Percentiles rank a stretch among this genome's conserved stretches.
These are phyloP conservation scores for Eleusine coracana DNA, from an alignment of 176 grass and related monocot species.

Conservation along the genomic window DNA sequence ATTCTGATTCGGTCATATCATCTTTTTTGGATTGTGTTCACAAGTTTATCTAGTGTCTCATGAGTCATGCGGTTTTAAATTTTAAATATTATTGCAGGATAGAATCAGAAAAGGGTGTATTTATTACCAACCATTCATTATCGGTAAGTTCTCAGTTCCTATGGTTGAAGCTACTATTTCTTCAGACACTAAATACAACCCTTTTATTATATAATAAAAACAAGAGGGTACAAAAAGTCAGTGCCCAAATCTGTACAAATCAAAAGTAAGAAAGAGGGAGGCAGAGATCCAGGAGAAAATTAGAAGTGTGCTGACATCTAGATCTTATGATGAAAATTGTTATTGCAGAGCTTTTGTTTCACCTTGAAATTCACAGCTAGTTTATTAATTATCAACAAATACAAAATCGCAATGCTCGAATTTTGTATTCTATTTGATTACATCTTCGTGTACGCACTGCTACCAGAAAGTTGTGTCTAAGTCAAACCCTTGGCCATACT, in stretches of 20 bases:
- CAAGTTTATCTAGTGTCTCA: constrained; percentile 25
- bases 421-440: constrained; percentile 25
- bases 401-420: not conserved
- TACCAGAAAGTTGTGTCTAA: constrained; percentile 19
- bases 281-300: not conserved
- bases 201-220: not conserved
- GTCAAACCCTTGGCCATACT: not conserved
- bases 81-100: constrained; percentile 57
- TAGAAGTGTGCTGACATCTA: not conserved
- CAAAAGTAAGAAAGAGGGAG: not conserved
- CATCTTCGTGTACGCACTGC: constrained; percentile 5
- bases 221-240: not conserved
- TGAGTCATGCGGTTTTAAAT: constrained; percentile 21
- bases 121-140: constrained; percentile 86
- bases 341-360: constrained; percentile 6
- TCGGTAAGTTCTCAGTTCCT: constrained; percentile 66
- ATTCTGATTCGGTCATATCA: constrained; percentile 17
- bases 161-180: not conserved
- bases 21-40: constrained; percentile 19
- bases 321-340: not conserved
- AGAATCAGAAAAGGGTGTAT: constrained; percentile 86
- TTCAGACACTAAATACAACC: not conserved
- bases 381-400: constrained; percentile 21
- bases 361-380: constrained; percentile 21
- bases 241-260: not conserved